Evolutionary conservation across 768 basidiomycete species (phyloP).

Genomic region (Russula sp.): DNA sequence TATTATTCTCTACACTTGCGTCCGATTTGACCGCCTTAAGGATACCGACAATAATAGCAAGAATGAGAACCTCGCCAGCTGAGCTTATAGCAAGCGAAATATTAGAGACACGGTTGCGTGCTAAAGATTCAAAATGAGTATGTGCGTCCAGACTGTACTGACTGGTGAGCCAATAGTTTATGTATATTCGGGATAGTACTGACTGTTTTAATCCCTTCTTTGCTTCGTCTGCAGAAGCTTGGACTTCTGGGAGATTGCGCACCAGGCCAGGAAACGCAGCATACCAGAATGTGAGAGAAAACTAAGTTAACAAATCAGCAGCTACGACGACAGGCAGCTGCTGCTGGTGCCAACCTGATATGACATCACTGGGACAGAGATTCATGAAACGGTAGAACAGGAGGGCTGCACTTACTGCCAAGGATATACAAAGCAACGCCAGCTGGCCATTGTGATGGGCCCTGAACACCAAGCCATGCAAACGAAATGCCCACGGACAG

Average conservation of each 20-base stretch:
- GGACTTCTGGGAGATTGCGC: slow-evolving; percentile 60
- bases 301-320: slow-evolving; percentile 30
- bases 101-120: slow-evolving; percentile 68
- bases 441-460: slow-evolving; percentile 54
- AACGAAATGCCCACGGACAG: slow-evolving; percentile 62
- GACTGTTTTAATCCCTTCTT: slow-evolving; percentile 43
- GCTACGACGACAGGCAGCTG: not conserved
- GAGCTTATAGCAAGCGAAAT: slow-evolving; percentile 66
- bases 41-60: slow-evolving; percentile 70
- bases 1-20: slow-evolving; percentile 62
- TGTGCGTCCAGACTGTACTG: slow-evolving; percentile 39
- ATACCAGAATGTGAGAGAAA: slow-evolving; percentile 73
- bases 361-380: slow-evolving; percentile 45
- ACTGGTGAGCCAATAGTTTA: not conserved
- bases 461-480: slow-evolving; percentile 69
- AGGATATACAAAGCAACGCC: slow-evolving; percentile 57
- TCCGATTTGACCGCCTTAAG: slow-evolving; percentile 56
- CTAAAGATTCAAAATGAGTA: slow-evolving; percentile 50
- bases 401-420: slow-evolving; percentile 40
- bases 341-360: slow-evolving; percentile 44
- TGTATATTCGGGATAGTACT: slow-evolving; percentile 9
- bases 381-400: not conserved
- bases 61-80: slow-evolving; percentile 59
- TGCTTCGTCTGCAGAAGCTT: slow-evolving; percentile 38
- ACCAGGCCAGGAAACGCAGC: slow-evolving; percentile 76